Percentiles rank a stretch among this genome's conserved stretches.
These are phyloP conservation scores for Geotrichum candidum DNA, from an alignment of 1,139 yeast species.

Conservation along the genomic window DNA sequence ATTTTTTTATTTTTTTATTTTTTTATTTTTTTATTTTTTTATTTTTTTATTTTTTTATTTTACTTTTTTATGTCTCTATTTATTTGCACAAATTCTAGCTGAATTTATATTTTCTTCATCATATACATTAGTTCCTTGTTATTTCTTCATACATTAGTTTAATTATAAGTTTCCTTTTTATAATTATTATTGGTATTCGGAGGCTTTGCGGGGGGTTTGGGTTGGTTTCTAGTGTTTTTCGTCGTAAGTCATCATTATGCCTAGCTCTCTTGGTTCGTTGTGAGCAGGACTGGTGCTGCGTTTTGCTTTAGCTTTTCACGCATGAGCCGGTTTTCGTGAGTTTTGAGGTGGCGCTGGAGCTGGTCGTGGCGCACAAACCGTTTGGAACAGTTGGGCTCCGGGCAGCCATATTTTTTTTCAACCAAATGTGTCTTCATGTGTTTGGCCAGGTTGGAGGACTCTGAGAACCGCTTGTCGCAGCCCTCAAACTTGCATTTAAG, in stretches of 20 bases:
- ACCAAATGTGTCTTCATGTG: constrained; percentile 56
- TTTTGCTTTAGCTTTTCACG: not conserved
- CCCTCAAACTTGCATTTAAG: constrained; percentile 70
- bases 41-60: too few species aligned
- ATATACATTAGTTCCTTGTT: not conserved
- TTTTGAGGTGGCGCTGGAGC: constrained; percentile 43
- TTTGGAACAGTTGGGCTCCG: constrained; percentile 26
- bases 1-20: not conserved
- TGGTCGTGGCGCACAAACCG: constrained; percentile 34
- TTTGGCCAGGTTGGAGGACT: constrained; percentile 80
- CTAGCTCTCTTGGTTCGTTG: not conserved
- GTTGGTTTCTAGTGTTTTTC: not conserved
- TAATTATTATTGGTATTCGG: not conserved
- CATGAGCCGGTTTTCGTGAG: constrained; percentile 17
- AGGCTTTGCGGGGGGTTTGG: not conserved
- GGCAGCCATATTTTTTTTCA: constrained; percentile 26
- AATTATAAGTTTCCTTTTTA: not conserved
- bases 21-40: not conserved
- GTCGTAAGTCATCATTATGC: not conserved
- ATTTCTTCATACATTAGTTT: not conserved
- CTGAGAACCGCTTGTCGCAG: constrained; percentile 81
- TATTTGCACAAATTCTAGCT: not conserved
- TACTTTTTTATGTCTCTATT: too few species aligned
- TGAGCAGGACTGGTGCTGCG: not conserved
- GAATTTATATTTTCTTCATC: not conserved